These are phyloP conservation scores for Dianthus caryophyllus DNA, from an alignment of 148 eudicot genomes.

Conservation along the genomic window DNA sequence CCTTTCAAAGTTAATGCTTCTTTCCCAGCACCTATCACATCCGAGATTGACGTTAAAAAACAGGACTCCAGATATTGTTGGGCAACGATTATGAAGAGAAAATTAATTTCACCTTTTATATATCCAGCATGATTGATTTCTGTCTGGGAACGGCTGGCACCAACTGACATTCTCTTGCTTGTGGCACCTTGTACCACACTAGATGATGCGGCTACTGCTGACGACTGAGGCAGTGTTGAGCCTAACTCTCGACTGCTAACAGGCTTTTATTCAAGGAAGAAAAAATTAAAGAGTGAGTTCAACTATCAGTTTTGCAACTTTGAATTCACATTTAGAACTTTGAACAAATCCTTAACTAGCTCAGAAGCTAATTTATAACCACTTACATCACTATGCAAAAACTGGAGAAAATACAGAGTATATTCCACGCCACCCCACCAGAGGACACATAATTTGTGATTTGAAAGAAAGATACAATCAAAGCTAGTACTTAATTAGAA, in stretches of 20 bases:
- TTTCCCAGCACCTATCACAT: conserved; percentile 39
- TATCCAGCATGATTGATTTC: conserved; percentile 38
- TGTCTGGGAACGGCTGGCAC: conserved; percentile 40
- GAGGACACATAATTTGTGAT: neutral
- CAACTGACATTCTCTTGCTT: conserved; percentile 46
- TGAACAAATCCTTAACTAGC: neutral
- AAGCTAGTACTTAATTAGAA: conserved; percentile 1
- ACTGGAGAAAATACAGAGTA: neutral
- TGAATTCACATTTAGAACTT: neutral
- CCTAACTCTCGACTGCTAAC: conserved; percentile 33
- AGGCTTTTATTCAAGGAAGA: conserved; percentile 33
- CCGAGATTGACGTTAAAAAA: conserved; percentile 4
- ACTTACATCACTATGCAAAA: neutral
- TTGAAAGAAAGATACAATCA: neutral
- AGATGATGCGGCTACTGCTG: conserved; percentile 34
- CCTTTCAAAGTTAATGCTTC: conserved; percentile 32
- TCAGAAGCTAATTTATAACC: neutral
- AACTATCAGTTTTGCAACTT: neutral
- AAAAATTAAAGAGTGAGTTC: conserved; percentile 18
- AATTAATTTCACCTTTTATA: conserved; percentile 26
- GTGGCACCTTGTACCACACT: conserved; percentile 29
- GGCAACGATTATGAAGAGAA: conserved; percentile 1
- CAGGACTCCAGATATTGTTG: neutral
- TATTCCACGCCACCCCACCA: neutral
- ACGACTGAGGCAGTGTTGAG: conserved; percentile 37